A percentile compares a stretch with the other conserved stretches of the same genome.
These are phyloP conservation scores for Canariomyces notabilis DNA, from an alignment of 2,329 filamentous ascomycete genomes.

Conservation along the genomic window DNA sequence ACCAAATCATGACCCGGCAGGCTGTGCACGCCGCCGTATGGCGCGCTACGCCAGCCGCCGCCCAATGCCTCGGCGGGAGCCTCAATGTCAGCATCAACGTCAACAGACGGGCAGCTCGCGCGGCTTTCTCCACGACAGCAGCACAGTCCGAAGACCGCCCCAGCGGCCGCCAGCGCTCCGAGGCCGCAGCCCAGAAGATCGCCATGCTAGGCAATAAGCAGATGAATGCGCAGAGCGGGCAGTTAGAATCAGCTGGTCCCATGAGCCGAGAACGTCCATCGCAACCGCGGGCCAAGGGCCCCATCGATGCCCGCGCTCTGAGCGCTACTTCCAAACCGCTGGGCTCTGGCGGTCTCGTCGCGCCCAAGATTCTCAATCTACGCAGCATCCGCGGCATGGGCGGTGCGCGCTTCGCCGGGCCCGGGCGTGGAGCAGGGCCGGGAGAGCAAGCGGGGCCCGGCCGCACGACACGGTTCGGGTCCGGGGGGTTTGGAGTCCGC, in stretches of 20 bases:
- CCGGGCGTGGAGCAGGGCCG: background rate
- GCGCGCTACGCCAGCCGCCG: constrained; percentile 10
- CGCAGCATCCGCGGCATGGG: constrained; percentile 23
- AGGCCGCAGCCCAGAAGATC: constrained; percentile 24
- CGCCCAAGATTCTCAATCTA: constrained; percentile 27
- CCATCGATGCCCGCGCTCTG: constrained; percentile 17
- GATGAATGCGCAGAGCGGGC: background rate
- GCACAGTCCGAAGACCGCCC: background rate
- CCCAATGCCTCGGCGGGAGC: background rate
- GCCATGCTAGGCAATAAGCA: constrained; percentile 13
- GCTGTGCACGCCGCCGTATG: constrained; percentile 22
- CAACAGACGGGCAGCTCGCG: constrained; percentile 10
- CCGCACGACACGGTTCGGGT: background rate
- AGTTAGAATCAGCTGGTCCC: background rate
- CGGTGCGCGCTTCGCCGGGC: background rate
- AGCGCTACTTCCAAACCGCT: constrained; percentile 1
- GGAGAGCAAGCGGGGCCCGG: background rate
- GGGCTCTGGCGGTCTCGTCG: background rate
- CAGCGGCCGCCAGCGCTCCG: constrained; percentile 18
- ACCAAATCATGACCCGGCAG: constrained; percentile 22
- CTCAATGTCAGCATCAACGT: too few species aligned
- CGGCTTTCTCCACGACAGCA: constrained; percentile 7
- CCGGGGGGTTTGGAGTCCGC: background rate
- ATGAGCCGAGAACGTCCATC: too few species aligned
- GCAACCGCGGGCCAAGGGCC: too few species aligned